Evolutionary conservation across 202 grass and related monocot genomes (phyloP).

Genomic region (Setaria italica): DNA sequence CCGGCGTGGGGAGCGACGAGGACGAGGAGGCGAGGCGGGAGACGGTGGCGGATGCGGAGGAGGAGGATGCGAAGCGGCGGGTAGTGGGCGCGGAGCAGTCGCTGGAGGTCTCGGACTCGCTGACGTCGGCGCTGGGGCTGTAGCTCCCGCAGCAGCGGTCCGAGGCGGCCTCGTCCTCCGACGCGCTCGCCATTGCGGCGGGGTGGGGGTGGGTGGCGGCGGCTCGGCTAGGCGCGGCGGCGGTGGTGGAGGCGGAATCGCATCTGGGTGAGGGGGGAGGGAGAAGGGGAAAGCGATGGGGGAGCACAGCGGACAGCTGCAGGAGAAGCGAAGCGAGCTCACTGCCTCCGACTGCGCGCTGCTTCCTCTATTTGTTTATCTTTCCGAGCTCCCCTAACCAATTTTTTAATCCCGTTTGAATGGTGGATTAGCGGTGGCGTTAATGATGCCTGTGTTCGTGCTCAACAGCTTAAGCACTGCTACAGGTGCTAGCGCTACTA

Average conservation of each 20-base stretch:
- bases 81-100: slow-evolving; percentile 62
- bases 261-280: slow-evolving; percentile 45
- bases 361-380: slow-evolving; percentile 23
- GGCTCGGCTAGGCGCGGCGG: slow-evolving; percentile 19
- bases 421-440: neutral
- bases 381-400: neutral
- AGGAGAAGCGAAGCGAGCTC: neutral
- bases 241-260: slow-evolving; percentile 40
- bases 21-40: slow-evolving; percentile 75
- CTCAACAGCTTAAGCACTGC: neutral
- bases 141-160: slow-evolving; percentile 86
- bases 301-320: neutral
- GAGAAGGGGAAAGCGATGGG: slow-evolving; percentile 52
- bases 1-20: slow-evolving; percentile 64
- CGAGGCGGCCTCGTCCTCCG: slow-evolving; percentile 79
- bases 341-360: slow-evolving; percentile 43
- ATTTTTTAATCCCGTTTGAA: neutral
- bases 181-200: slow-evolving; percentile 71
- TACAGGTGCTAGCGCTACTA: neutral
- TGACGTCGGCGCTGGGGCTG: slow-evolving; percentile 96
- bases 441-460: neutral
- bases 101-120: slow-evolving; percentile 92
- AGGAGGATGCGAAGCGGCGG: slow-evolving; percentile 66
- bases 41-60: slow-evolving; percentile 57
- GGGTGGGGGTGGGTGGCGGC: neutral